Evolutionary conservation across 2,329 filamentous ascomycete genomes (phyloP).

Genomic region (Verticillium nubilum): DNA sequence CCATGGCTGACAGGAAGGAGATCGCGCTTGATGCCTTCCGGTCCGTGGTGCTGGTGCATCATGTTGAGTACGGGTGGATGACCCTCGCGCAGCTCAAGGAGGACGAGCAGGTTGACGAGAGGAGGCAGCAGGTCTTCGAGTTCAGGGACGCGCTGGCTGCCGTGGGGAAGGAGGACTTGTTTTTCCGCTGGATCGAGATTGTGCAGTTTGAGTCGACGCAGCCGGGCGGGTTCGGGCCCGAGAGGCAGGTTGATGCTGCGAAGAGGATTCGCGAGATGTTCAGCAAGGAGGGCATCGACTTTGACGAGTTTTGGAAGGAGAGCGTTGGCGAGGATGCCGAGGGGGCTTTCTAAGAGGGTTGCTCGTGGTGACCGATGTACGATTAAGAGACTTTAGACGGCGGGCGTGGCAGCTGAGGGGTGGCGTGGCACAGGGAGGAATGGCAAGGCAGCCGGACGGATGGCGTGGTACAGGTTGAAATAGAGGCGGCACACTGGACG

Average conservation of each 20-base stretch:
- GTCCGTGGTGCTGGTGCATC: conserved; percentile 63
- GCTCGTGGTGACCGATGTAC: not conserved
- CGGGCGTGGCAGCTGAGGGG: too few species aligned
- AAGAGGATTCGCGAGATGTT: conserved; percentile 73
- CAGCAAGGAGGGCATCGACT: conserved; percentile 69
- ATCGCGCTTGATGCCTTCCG: conserved; percentile 62
- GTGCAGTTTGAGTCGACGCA: conserved; percentile 80
- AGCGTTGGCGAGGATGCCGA: conserved; percentile 32
- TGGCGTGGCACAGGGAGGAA: too few species aligned
- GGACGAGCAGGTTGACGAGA: conserved; percentile 48
- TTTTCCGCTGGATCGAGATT: conserved; percentile 89
- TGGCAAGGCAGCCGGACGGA: too few species aligned
- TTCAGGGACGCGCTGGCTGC: conserved; percentile 72
- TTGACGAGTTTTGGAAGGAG: conserved; percentile 72
- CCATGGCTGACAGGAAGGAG: conserved; percentile 59
- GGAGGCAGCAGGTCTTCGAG: conserved; percentile 67
- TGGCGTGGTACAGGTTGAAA: too few species aligned
- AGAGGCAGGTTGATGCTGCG: conserved; percentile 67
- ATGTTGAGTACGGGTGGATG: conserved; percentile 65
- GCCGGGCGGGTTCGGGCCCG: conserved; percentile 71
- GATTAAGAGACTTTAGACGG: not conserved
- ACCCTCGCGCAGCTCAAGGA: conserved; percentile 54
- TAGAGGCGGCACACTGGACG: not conserved
- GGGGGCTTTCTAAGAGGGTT: too few species aligned
- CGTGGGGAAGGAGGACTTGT: conserved; percentile 81